These are phyloP conservation scores for Neurospora terricola DNA, from an alignment of 495 filamentous ascomycete species.

Conservation along the genomic window DNA sequence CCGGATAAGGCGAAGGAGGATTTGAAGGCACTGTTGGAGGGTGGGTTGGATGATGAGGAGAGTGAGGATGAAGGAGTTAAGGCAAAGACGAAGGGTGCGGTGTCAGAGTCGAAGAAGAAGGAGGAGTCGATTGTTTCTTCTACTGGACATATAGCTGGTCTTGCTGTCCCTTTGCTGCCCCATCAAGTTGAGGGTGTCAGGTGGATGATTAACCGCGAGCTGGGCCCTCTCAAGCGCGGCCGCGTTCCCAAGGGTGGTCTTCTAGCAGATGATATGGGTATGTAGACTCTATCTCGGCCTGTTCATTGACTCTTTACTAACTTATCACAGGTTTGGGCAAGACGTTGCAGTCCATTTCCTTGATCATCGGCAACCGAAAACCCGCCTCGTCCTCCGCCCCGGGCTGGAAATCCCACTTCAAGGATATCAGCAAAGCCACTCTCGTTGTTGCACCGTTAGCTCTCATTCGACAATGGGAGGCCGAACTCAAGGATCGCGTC, in stretches of 20 bases:
- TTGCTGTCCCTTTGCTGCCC: constrained; percentile 78
- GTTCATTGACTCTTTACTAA: neutral
- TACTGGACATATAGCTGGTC: constrained; percentile 47
- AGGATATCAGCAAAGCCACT: constrained; percentile 62
- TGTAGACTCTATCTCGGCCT: neutral
- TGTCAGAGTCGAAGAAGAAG: constrained; percentile 1
- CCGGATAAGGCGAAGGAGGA: constrained; percentile 68
- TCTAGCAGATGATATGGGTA: constrained; percentile 76
- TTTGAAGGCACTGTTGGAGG: constrained; percentile 79
- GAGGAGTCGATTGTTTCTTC: constrained; percentile 12
- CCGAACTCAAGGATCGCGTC: constrained; percentile 76
- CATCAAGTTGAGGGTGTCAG: constrained; percentile 87
- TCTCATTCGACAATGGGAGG: constrained; percentile 95
- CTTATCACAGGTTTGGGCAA: constrained; percentile 46
- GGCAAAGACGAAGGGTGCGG: neutral
- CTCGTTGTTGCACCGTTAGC: constrained; percentile 91
- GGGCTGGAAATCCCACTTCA: constrained; percentile 48
- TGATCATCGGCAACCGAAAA: constrained; percentile 75
- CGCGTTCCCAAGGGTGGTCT: constrained; percentile 79
- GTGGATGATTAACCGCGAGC: constrained; percentile 89
- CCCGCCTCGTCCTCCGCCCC: constrained; percentile 39
- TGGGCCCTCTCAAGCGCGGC: constrained; percentile 64
- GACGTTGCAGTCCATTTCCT: constrained; percentile 70
- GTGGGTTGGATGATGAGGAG: constrained; percentile 68
- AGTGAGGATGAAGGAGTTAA: constrained; percentile 21